Conservation (phyloP, 345 rosid species). For the Rubroshorea leprosula region DNA sequence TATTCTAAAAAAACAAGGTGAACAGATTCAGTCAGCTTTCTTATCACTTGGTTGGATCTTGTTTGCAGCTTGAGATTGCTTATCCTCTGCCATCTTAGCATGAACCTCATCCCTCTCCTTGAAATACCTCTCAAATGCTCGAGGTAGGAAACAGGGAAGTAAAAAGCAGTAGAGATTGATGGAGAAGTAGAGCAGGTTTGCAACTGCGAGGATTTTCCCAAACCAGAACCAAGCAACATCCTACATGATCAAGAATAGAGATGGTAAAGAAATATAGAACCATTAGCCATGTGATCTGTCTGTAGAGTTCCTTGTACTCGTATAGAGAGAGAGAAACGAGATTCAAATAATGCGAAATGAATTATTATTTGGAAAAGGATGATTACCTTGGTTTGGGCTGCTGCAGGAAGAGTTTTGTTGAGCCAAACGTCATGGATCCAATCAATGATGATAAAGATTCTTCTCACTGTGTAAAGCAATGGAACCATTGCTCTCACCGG, state of each 20-base stretch:
- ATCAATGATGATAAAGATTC: slow-evolving; percentile 61
- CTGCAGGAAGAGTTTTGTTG: slow-evolving; percentile 46
- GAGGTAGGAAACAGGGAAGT: slow-evolving; percentile 78
- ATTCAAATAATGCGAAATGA: too few species aligned
- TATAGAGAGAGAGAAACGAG: too few species aligned
- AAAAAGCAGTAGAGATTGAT: slow-evolving; percentile 65
- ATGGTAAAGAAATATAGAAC: too few species aligned
- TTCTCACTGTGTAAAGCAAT: slow-evolving; percentile 62
- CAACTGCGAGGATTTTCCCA: slow-evolving; percentile 56
- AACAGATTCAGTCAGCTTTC: slow-evolving; percentile 1
- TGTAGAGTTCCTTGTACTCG: too few species aligned
- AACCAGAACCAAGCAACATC: slow-evolving; percentile 57
- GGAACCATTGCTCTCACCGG: slow-evolving; percentile 89
- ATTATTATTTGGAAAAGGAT: too few species aligned
- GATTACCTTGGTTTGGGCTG: slow-evolving; percentile 46
- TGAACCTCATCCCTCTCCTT: slow-evolving; percentile 46
- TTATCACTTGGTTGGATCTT: slow-evolving; percentile 2
- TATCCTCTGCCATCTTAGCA: slow-evolving; percentile 9
- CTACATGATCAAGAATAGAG: slow-evolving; percentile 51
- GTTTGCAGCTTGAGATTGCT: background rate
- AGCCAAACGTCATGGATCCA: slow-evolving; percentile 78
- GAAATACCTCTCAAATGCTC: slow-evolving; percentile 70
- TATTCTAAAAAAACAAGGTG: too few species aligned
- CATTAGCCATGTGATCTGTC: too few species aligned
- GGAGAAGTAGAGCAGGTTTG: slow-evolving; percentile 60